Evolutionary conservation across 2,329 filamentous ascomycete species (phyloP), one percentile per base, ranked within the genome.

Genomic region (Aspergillus chevalieri): DNA sequence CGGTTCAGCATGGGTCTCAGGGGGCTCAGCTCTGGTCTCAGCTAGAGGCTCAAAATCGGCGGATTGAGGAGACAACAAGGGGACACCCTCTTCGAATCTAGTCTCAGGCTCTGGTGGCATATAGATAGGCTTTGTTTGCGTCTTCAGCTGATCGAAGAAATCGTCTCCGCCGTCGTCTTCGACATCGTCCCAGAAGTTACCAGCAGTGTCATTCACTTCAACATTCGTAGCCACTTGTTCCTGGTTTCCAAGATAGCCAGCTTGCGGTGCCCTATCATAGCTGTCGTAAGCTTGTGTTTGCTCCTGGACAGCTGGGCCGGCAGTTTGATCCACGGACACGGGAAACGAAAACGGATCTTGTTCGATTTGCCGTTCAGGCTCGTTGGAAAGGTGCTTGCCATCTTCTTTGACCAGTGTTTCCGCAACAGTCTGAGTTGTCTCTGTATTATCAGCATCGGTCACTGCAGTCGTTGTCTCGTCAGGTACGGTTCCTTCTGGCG

Each of bases 1-100:
- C 6, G 34, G n/a, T 14, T 58, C 53, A 6, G 51, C 50, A 3
- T 62, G 60, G 10, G 53, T 54, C 22, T 63, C 51, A 24, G 44
- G 71, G 65, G 34, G n/a, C 36, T 69, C 57, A 2, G 38, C 7
- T 41, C 15, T 9, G 8, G 34, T n/a, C 19, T 58, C 54, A 6
- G 51, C 49, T 2, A 62, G 59, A 14, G 54, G 54, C 22, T 63
- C 51, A 24, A 30, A 30, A 30, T 10, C 26, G 26, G 26, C 9
- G 7, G 26, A 30, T 30, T 30, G 26, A 12, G 26, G 26, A 82
- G 81, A 51, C 36, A 72, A 50, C 34, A 89, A 67, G 1, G 85
- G 85, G 4, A 89, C 51, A 0, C 85, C 85, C 68, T 89, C 86
- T 50, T 87, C 84, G 54, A 78, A 89, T 42, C 85, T 79, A 21